Evolutionary conservation across 176 grass and related monocot genomes (phyloP).

Genomic region (Secale cereale): DNA sequence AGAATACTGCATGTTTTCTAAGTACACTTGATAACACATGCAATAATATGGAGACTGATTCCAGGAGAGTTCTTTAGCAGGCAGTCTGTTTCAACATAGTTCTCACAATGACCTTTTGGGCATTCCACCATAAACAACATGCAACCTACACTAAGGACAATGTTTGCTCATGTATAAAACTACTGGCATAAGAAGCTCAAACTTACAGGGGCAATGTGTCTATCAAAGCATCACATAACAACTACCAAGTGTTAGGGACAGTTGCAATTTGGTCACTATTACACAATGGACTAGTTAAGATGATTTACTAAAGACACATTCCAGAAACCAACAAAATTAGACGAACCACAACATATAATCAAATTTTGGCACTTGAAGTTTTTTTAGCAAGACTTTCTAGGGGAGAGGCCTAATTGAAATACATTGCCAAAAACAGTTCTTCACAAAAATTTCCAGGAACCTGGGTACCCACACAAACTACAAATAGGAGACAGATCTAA

Average conservation of each 20-base stretch:
- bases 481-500: not conserved
- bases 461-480: not conserved
- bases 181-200: not conserved
- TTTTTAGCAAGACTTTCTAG: not conserved
- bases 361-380: not conserved
- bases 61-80: not conserved
- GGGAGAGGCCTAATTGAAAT: not conserved
- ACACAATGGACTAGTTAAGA: not conserved
- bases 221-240: not conserved
- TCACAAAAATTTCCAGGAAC: not conserved
- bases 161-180: not conserved
- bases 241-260: not conserved
- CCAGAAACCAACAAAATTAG: slow-evolving; percentile 3
- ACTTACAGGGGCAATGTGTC: not conserved
- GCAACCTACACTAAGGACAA: slow-evolving; percentile 3
- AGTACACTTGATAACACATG: not conserved
- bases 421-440: not conserved
- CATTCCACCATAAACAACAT: not conserved
- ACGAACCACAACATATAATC: not conserved
- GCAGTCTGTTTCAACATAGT: not conserved
- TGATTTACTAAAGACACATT: not conserved
- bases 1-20: not conserved
- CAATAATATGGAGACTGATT: not conserved
- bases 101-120: not conserved
- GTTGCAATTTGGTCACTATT: not conserved